A percentile compares a stretch with the other conserved stretches of the same genome.
Evolutionary conservation across 257 asterid genomes (phyloP).

Genomic region (Forsythia suspensa): DNA sequence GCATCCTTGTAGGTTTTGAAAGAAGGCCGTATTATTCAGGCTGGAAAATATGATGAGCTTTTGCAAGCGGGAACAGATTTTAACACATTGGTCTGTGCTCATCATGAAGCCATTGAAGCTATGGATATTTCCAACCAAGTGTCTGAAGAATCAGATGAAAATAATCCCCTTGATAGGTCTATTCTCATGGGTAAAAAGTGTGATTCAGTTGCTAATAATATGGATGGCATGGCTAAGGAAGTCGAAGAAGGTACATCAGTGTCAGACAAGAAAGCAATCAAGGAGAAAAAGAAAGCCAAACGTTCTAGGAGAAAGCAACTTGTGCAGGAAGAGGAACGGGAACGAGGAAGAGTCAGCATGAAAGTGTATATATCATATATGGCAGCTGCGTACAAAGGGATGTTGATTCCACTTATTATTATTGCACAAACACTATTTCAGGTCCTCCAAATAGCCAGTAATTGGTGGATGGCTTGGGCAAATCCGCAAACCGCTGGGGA

Average conservation of each 20-base stretch:
- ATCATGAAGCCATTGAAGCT: constrained; percentile 96
- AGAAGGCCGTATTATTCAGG: constrained; percentile 89
- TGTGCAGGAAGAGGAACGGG: constrained; percentile 99
- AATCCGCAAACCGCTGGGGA: constrained; percentile 93
- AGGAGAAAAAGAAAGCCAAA: constrained; percentile 92
- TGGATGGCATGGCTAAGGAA: constrained; percentile 54
- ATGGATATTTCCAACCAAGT: constrained; percentile 73
- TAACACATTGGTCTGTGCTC: constrained; percentile 83
- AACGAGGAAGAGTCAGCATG: constrained; percentile 95
- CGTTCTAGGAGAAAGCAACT: constrained; percentile 87
- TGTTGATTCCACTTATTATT: constrained; percentile 78
- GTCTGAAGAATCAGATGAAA: constrained; percentile 60
- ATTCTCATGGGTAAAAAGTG: constrained; percentile 52
- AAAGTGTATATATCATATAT: constrained; percentile 88
- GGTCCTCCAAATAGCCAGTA: constrained; percentile 95
- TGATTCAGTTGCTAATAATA: constrained; percentile 52
- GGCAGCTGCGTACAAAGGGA: constrained; percentile 96
- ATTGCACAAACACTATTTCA: constrained; percentile 93
- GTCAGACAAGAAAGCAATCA: constrained; percentile 68
- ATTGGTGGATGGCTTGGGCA: constrained; percentile 99
- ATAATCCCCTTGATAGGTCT: constrained; percentile 53
- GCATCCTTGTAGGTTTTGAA: constrained; percentile 68
- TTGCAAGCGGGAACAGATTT: constrained; percentile 96
- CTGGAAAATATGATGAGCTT: constrained; percentile 95
- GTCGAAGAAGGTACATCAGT: constrained; percentile 65